Evolutionary conservation across 768 basidiomycete genomes (phyloP), one percentile per base, ranked within the genome.

Genomic region (Neoboletus magnificus): DNA sequence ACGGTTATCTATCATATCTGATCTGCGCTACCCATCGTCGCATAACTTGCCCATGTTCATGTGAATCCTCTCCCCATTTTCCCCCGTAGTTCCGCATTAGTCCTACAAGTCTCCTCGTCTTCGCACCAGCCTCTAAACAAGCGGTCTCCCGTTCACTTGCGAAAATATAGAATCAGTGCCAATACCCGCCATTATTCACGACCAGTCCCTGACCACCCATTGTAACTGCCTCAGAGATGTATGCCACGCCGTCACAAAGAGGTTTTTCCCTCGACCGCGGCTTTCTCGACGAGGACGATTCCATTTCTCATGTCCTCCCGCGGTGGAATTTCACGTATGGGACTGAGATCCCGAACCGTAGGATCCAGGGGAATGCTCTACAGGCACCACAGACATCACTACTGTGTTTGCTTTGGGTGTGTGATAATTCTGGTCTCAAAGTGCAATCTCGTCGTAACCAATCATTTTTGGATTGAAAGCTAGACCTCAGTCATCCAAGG

Each of bases 1-100:
- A 52, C 56, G 40, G 57, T 33, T 63, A 62, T 59, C 50, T 36
- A 63, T 60, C 56, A 18, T 18, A 64, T 68, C 67, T 65, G 50
- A 71, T 69, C 65, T 47, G 50, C 35, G 40, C 35, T 35, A 15
- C 15, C 23, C 41, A 23, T n/a, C 51, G 16, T 50, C 47, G 5
- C 18, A 27, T 3, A 23, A 45, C 18, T 33, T 64, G 18, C 47
- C 41, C 56, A 63, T 47, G 62, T 48, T 52, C 60, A 60, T 59
- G 68, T 57, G 62, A 67, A 60, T 27, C 20, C 5, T 15, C 33
- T 15, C 27, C 5, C 27, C 25, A 18, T 51, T 48, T 41, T 22
- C 25, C 30, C 13, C 45, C 48, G 11, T 30, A 22, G 48, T 39
- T n/a, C 57, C 54, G 22, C 59, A 44, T 50, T 42, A 29, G 22